A percentile compares a stretch with the other conserved stretches of the same genome.
phyloP scores from a whole-genome alignment of 1,284 basidiomycete genomes.

The Marasmius tenuissimus region DNA sequence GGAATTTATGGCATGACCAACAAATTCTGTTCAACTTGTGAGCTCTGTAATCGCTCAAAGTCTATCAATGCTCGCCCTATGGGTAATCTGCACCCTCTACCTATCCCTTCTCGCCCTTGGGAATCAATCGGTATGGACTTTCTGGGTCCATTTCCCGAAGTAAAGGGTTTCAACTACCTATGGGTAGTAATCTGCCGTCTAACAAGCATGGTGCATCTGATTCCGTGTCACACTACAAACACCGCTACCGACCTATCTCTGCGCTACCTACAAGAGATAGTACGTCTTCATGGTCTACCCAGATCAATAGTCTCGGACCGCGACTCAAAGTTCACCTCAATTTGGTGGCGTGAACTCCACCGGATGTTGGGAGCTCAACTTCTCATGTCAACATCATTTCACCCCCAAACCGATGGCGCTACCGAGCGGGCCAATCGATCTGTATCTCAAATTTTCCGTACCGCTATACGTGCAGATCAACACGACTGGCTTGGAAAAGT shows the following conservation, averaged over 20 bases:
- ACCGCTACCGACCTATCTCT: constrained; percentile 12
- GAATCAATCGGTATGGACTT: constrained; percentile 22
- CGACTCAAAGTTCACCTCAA: constrained; percentile 25
- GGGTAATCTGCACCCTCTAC: constrained; percentile 18
- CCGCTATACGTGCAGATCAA: constrained; percentile 27
- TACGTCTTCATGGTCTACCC: constrained; percentile 25
- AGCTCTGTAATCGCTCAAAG: constrained; percentile 17
- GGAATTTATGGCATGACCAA: constrained; percentile 18
- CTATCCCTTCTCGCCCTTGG: constrained; percentile 18
- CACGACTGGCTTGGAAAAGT: constrained; percentile 31
- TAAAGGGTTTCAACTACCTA: constrained; percentile 10
- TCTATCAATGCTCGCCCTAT: background rate
- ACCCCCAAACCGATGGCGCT: no score
- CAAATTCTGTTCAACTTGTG: constrained; percentile 20
- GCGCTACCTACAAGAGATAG: constrained; percentile 17
- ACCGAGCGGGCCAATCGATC: constrained; percentile 25
- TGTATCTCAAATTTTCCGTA: constrained; percentile 25
- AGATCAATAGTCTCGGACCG: no score
- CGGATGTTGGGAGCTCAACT: constrained; percentile 21
- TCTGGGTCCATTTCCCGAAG: constrained; percentile 23
- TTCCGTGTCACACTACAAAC: constrained; percentile 13
- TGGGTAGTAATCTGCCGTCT: constrained; percentile 17
- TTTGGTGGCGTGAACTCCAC: constrained; percentile 27
- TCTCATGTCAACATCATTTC: background rate
- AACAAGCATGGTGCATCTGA: no score